phyloP scores from a whole-genome alignment of 2,329 filamentous ascomycete species.

The Fusarium sp. region DNA sequence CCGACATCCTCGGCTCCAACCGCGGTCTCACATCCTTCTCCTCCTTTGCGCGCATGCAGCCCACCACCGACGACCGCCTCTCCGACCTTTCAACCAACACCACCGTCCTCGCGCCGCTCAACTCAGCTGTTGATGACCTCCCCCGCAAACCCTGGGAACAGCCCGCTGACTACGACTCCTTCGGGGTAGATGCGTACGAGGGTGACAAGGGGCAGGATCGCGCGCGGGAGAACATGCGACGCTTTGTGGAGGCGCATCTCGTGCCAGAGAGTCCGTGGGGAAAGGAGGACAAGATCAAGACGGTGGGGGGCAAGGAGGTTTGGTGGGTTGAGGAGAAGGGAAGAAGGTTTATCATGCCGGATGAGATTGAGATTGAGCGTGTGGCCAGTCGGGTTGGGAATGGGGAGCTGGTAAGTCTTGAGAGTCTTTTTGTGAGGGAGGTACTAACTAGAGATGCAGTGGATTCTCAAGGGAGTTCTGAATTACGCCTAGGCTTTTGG shows the following conservation, averaged over 20 bases:
- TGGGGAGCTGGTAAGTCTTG: constrained; percentile 73
- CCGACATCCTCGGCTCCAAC: constrained; percentile 83
- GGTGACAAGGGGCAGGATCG: constrained; percentile 78
- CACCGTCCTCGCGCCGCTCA: constrained; percentile 87
- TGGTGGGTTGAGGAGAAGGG: constrained; percentile 83
- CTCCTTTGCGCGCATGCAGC: constrained; percentile 78
- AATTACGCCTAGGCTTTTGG: constrained; percentile 50
- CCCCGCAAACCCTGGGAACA: constrained; percentile 90
- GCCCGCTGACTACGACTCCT: constrained; percentile 72
- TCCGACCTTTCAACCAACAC: constrained; percentile 73
- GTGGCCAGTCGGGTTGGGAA: constrained; percentile 82
- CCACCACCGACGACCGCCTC: constrained; percentile 73
- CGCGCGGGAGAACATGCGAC: constrained; percentile 77
- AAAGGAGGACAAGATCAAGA: constrained; percentile 70
- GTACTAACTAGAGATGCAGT: constrained; percentile 51
- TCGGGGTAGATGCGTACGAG: constrained; percentile 78
- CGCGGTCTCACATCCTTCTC: constrained; percentile 86
- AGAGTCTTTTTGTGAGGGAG: neutral
- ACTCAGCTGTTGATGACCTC: constrained; percentile 79
- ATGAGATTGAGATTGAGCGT: constrained; percentile 77
- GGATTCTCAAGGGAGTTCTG: constrained; percentile 69
- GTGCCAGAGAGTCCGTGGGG: constrained; percentile 79
- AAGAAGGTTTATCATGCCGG: constrained; percentile 79
- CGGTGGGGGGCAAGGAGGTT: constrained; percentile 69
- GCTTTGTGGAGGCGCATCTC: constrained; percentile 88